Evolutionary conservation across 2,329 filamentous ascomycete species (phyloP).

Genomic region (Phyllosticta citriasiana): DNA sequence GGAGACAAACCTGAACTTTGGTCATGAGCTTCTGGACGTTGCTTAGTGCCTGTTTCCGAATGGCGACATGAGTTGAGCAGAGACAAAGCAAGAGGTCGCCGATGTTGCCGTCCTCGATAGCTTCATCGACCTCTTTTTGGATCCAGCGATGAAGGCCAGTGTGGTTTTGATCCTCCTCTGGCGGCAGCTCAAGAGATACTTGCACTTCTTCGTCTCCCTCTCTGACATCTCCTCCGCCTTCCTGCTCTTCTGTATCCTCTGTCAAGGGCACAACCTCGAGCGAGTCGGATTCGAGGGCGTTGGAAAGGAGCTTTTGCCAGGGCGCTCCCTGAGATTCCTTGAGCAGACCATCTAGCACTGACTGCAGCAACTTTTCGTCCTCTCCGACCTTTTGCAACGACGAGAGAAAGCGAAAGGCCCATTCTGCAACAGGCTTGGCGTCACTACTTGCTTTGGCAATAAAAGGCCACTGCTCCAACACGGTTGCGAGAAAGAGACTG

Average conservation of each 20-base stretch:
- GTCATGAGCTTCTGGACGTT: slow-evolving; percentile 55
- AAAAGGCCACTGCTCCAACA: slow-evolving; percentile 22
- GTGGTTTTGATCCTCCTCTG: slow-evolving; percentile 34
- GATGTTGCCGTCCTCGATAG: slow-evolving; percentile 68
- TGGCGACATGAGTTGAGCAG: slow-evolving; percentile 61
- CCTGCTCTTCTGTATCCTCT: background rate
- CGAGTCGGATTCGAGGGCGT: slow-evolving; percentile 16
- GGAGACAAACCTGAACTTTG: slow-evolving; percentile 34
- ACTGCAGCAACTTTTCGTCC: slow-evolving; percentile 19
- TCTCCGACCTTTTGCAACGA: slow-evolving; percentile 28
- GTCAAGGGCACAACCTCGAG: background rate
- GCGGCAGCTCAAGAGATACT: slow-evolving; percentile 23
- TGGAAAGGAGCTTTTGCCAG: slow-evolving; percentile 24
- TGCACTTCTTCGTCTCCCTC: background rate
- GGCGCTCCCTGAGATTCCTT: background rate
- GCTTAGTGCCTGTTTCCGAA: slow-evolving; percentile 67
- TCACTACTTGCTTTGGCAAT: slow-evolving; percentile 33
- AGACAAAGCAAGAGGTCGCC: slow-evolving; percentile 63
- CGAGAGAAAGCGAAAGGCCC: slow-evolving; percentile 26
- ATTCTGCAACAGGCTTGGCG: slow-evolving; percentile 20
- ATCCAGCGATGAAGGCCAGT: slow-evolving; percentile 52
- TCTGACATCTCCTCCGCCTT: background rate
- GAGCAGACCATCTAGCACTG: background rate
- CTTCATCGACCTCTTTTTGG: slow-evolving; percentile 65
- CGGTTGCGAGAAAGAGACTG: slow-evolving; percentile 2